phyloP scores from a whole-genome alignment of 106 monocot species.

The Posidonia australis region DNA sequence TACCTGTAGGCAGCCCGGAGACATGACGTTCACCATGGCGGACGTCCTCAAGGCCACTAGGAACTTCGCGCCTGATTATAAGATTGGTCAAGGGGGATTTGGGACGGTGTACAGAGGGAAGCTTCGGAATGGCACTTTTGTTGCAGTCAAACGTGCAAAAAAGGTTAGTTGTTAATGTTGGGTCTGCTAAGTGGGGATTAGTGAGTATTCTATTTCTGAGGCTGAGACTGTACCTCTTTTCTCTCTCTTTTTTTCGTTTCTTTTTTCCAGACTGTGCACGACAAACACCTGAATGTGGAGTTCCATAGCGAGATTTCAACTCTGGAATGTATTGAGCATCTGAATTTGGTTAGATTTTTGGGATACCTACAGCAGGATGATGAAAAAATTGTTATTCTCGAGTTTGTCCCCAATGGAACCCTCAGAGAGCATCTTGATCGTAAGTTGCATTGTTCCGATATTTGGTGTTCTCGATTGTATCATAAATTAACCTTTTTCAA shows the following conservation, averaged over 20 bases:
- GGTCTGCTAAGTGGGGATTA: too few relatives aligned
- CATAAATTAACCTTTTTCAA: too few relatives aligned
- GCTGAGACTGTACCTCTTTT: not conserved
- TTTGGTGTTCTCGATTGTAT: too few relatives aligned
- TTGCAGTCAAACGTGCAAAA: conserved; percentile 73
- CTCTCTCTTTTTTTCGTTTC: not conserved
- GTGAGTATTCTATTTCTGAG: not conserved
- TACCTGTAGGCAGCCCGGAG: not conserved
- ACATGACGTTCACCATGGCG: conserved; percentile 26
- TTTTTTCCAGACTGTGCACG: conserved; percentile 23
- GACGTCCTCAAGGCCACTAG: conserved; percentile 55
- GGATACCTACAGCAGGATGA: conserved; percentile 54
- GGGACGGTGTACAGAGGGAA: conserved; percentile 60
- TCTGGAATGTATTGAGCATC: conserved; percentile 44
- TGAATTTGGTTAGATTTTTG: conserved; percentile 52
- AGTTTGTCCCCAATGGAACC: conserved; percentile 66
- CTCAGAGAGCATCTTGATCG: conserved; percentile 75
- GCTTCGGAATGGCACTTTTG: conserved; percentile 39
- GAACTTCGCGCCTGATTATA: conserved; percentile 48
- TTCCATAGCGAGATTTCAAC: conserved; percentile 60
- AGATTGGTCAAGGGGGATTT: conserved; percentile 71
- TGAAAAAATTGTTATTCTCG: conserved; percentile 54
- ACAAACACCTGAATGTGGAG: conserved; percentile 25
- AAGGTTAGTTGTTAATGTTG: conserved; percentile 21
- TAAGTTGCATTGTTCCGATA: conserved; percentile 10